phyloP scores from a whole-genome alignment of 1,284 basidiomycete species.

The Porphyrellus sp. region DNA sequence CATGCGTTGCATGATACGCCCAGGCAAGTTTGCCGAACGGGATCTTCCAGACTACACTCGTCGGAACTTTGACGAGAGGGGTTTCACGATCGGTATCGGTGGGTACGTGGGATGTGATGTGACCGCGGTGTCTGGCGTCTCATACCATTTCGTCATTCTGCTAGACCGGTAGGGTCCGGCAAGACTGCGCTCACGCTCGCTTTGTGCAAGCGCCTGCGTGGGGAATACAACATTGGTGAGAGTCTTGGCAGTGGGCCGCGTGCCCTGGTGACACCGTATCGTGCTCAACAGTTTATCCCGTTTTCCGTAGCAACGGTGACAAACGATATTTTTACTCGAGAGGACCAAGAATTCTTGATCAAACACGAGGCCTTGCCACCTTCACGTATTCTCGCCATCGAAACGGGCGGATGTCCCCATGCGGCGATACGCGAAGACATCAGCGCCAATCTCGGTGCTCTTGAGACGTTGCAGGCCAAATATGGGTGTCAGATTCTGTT shows the following conservation, averaged over 20 bases:
- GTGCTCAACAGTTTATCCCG: conserved; percentile 15
- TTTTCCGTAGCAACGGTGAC: conserved; percentile 90
- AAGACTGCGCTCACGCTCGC: conserved; percentile 95
- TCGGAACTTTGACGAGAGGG: conserved; percentile 88
- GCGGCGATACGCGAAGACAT: conserved; percentile 97
- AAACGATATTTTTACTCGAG: conserved; percentile 96
- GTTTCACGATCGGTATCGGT: conserved; percentile 96
- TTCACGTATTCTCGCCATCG: conserved; percentile 90
- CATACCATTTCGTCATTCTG: conserved; percentile 3
- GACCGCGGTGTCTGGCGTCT: not conserved
- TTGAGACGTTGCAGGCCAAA: conserved; percentile 94
- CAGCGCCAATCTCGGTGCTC: conserved; percentile 91
- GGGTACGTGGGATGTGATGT: conserved; percentile 56
- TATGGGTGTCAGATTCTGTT: conserved; percentile 82
- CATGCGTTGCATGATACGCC: conserved; percentile 10
- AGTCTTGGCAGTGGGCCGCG: conserved; percentile 15
- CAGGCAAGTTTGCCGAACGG: conserved; percentile 89
- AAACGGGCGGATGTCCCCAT: conserved; percentile 95
- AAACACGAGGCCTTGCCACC: conserved; percentile 84
- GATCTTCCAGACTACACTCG: conserved; percentile 86
- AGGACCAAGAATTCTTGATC: conserved; percentile 97
- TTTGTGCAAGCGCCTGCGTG: conserved; percentile 82
- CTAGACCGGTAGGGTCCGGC: conserved; percentile 92
- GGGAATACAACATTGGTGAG: conserved; percentile 85
- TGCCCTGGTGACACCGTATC: too few species aligned